phyloP scores from a whole-genome alignment of 2,329 filamentous ascomycete species.

The Bimuria novae-zelandiae region DNA sequence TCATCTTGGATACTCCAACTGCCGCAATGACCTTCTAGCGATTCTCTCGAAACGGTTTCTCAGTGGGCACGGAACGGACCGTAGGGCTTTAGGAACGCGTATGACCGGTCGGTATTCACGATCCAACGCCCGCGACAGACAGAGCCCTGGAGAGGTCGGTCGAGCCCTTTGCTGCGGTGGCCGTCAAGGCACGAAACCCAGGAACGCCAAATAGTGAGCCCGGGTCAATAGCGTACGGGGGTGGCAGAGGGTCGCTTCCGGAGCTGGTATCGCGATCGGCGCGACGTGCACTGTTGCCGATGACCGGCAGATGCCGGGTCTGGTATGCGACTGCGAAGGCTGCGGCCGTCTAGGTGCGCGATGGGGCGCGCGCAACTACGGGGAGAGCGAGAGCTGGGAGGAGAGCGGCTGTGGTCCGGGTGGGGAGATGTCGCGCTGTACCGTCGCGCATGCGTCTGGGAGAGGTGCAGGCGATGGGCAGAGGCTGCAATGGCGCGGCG shows the following conservation, averaged over 20 bases:
- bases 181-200: neutral
- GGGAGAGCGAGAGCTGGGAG: conserved; percentile 15
- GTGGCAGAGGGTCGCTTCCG: conserved; percentile 18
- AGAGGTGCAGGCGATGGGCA: conserved; percentile 21
- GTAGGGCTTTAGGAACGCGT: neutral
- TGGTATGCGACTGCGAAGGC: conserved; percentile 24
- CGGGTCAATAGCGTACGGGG: neutral
- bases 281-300: conserved; percentile 24
- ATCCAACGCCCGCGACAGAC: no score
- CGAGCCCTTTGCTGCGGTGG: no score
- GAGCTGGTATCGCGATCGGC: conserved; percentile 26
- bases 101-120: neutral
- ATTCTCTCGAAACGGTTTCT: conserved; percentile 9
- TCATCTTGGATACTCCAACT: conserved; percentile 58
- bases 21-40: conserved; percentile 21
- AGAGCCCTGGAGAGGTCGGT: neutral
- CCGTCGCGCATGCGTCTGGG: conserved; percentile 42
- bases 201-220: neutral
- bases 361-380: conserved; percentile 27
- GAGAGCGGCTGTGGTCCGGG: conserved; percentile 25
- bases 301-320: conserved; percentile 31
- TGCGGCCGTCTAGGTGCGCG: conserved; percentile 18
- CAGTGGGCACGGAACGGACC: conserved; percentile 6
- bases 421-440: conserved; percentile 28
- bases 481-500: conserved; percentile 31